A percentile compares a stretch with the other conserved stretches of the same genome.
phyloP scores from a whole-genome alignment of 2,329 filamentous ascomycete genomes.

The Diaporthe batatas region DNA sequence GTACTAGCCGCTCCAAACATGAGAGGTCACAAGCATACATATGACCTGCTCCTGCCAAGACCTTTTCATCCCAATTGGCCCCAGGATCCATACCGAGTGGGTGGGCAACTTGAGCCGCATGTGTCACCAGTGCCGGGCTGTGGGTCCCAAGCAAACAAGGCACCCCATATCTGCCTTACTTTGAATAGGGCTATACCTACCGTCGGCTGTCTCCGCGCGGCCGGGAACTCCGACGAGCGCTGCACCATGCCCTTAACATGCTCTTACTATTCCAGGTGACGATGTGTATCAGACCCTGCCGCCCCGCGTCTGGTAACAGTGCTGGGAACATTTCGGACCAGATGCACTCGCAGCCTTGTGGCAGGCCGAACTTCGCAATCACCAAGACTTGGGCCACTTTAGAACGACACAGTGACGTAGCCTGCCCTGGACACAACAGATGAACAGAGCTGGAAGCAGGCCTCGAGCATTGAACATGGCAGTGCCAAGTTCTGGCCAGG shows the following conservation, averaged over 20 bases:
- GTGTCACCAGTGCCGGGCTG: neutral
- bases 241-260: constrained; percentile 28
- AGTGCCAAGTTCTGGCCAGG: neutral
- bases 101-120: constrained; percentile 29
- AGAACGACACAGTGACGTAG: neutral
- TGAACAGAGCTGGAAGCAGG: neutral
- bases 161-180: neutral
- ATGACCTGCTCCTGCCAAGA: constrained; percentile 35
- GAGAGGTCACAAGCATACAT: constrained; percentile 34
- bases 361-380: neutral
- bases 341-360: neutral
- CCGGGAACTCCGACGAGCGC: constrained; percentile 12
- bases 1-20: constrained; percentile 33
- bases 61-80: constrained; percentile 7
- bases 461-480: neutral
- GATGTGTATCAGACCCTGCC: constrained; percentile 26
- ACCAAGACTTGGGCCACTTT: neutral
- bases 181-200: constrained; percentile 9
- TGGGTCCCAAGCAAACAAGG: neutral
- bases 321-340: constrained; percentile 10
- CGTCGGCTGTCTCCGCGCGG: constrained; percentile 19
- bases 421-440: neutral
- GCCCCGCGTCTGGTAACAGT: constrained; percentile 3
- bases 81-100: neutral
- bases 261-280: constrained; percentile 8